These are phyloP conservation scores for Zopfochytrium polystomum DNA, from an alignment of 371 early-diverging fungal species.

Conservation along the genomic window DNA sequence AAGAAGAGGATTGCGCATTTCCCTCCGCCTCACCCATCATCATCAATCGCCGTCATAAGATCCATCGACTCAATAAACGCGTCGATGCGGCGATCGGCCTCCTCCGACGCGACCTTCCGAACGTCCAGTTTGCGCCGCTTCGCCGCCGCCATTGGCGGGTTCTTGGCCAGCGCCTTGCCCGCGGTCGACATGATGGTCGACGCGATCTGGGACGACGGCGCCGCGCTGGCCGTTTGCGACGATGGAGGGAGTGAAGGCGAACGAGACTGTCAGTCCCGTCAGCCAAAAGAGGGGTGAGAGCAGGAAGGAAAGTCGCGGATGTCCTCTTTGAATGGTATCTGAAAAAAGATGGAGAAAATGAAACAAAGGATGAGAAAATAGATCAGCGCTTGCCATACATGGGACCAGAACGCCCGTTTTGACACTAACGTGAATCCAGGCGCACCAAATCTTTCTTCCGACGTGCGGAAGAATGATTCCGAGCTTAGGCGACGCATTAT, in stretches of 20 bases:
- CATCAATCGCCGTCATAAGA: slow-evolving; percentile 41
- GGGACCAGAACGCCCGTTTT: too few species aligned
- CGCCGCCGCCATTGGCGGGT: neutral
- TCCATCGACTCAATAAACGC: slow-evolving; percentile 44
- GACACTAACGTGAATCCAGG: slow-evolving; percentile 55
- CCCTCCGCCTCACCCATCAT: too few species aligned
- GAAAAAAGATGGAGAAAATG: slow-evolving; percentile 1
- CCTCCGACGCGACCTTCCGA: slow-evolving; percentile 42
- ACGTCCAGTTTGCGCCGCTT: slow-evolving; percentile 13
- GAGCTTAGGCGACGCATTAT: slow-evolving; percentile 58
- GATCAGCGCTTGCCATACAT: too few species aligned
- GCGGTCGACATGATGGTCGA: neutral
- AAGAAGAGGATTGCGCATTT: too few species aligned
- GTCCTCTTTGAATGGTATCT: slow-evolving; percentile 73
- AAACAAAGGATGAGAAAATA: too few species aligned
- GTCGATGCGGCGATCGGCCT: slow-evolving; percentile 51
- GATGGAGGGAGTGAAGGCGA: too few species aligned
- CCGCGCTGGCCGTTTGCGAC: too few species aligned
- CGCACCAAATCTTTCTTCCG: slow-evolving; percentile 50
- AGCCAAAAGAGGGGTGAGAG: too few species aligned
- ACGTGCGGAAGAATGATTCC: slow-evolving; percentile 61
- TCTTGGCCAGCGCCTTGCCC: too few species aligned
- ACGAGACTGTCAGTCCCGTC: too few species aligned
- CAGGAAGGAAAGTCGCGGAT: slow-evolving; percentile 55
- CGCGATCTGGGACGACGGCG: too few species aligned